These are phyloP conservation scores for Suillus paluster DNA, from an alignment of 768 basidiomycete species.

Conservation along the genomic window DNA sequence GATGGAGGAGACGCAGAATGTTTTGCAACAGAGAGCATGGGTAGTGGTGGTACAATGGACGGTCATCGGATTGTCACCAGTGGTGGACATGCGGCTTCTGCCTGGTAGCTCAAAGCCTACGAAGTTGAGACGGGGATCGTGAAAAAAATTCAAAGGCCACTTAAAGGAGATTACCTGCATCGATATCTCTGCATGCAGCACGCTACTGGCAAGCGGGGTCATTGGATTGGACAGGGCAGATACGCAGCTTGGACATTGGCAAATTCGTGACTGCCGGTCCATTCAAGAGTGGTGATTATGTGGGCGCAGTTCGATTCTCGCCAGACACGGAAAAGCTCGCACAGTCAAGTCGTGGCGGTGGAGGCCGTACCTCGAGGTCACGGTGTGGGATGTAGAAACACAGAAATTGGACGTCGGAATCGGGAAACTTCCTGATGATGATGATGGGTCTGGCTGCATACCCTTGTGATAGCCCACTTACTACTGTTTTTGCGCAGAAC, in stretches of 20 bases:
- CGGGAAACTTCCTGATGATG: too few relatives aligned
- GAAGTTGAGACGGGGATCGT: neutral
- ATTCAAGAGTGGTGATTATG: neutral
- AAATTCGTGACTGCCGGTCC: neutral
- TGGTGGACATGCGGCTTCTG: neutral
- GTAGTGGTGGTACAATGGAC: neutral
- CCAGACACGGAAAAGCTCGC: neutral
- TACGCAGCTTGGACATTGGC: neutral
- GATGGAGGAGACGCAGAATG: neutral
- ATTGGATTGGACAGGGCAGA: too few relatives aligned
- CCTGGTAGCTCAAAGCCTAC: neutral
- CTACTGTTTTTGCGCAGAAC: slow-evolving; percentile 46
- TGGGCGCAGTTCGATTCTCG: neutral
- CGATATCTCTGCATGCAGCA: neutral
- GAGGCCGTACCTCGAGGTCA: neutral
- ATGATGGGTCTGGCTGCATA: too few relatives aligned
- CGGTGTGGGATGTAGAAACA: neutral
- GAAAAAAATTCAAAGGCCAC: neutral
- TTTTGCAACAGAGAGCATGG: neutral
- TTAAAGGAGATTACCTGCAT: neutral
- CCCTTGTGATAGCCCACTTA: too few relatives aligned
- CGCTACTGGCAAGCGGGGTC: neutral
- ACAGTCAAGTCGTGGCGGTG: neutral
- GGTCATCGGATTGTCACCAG: neutral
- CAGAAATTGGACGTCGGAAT: neutral